Evolutionary conservation across 257 asterid genomes (phyloP), one percentile per base, ranked within the genome.

Genomic region (Petunia axillaris): DNA sequence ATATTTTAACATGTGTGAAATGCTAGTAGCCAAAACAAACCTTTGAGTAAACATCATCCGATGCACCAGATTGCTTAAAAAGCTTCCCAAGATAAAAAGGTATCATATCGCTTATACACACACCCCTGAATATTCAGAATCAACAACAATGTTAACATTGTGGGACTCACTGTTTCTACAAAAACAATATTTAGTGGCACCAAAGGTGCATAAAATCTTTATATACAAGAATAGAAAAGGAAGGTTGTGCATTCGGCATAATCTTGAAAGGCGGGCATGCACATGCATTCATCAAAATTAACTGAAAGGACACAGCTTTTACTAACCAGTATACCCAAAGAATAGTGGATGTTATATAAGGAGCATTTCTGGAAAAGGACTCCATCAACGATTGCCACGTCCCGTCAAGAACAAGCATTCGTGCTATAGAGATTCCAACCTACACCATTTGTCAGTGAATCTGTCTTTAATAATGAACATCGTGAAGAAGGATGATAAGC

Each of bases 261-360:
- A 16, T 46, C 62, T 35, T 50, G 62, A 50, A 52, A 73, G 62
- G 59, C 48, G 9, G 46, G 41, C 15, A 53, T 50, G 62, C 35
- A 73, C 35, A 2, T 73, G 62, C 36, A 73, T 73, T 71, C 62
- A 71, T 71, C 44, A 50, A 48, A 71, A 71, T 71, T 71, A 52
- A 50, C 78, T 52, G 41, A 48, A 41, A 14, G 35, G 79, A 14
- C 74, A 58, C 15, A 4, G 77, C 50, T 73, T 50, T 64, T 44
- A 88, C 98, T 86, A 77, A 94, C 97, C 97, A 94, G 91, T 94
- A 92, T 63, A 94, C 95, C 97, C 97, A 92, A 70, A 91, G 65
- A 78, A 90, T 80, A 64, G 97, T 94, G 83, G 97, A 90, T 79
- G 91, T 53, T 43, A 94, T 88, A 86, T 90, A 88, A 38, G 96